phyloP scores from a whole-genome alignment of 108 stramenopile species.

The Craspedostauros australis region DNA sequence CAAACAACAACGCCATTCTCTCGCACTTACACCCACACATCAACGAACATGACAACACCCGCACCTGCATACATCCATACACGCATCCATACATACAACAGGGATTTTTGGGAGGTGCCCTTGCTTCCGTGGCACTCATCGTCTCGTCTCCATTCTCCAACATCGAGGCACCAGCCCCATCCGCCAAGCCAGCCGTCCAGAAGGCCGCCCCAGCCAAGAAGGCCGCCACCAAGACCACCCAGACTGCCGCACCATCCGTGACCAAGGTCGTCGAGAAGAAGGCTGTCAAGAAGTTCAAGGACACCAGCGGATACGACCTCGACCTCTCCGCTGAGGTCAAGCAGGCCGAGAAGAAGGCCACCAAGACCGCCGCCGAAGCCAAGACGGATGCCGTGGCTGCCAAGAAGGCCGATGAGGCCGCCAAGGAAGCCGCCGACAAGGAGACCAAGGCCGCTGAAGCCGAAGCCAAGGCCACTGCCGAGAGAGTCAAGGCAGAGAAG shows the following conservation, averaged over 20 bases:
- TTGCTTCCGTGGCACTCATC: slow-evolving; percentile 49
- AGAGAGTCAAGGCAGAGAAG: no score
- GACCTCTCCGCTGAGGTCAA: slow-evolving; percentile 26
- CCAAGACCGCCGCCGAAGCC: slow-evolving; percentile 22
- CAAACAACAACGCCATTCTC: no score
- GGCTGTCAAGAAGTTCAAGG: slow-evolving; percentile 11
- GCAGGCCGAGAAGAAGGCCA: slow-evolving; percentile 12
- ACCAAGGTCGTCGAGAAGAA: slow-evolving; percentile 27
- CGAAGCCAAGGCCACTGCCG: no score
- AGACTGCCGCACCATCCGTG: slow-evolving; percentile 12
- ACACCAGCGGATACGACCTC: slow-evolving; percentile 27
- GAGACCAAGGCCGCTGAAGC: no score
- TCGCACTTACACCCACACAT: no score
- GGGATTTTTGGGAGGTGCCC: slow-evolving; percentile 69
- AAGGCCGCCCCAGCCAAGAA: slow-evolving; percentile 6
- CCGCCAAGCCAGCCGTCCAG: background rate
- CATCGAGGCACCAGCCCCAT: slow-evolving; percentile 19
- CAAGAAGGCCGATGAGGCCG: slow-evolving; percentile 37
- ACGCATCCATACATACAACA: slow-evolving; percentile 17
- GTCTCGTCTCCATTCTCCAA: slow-evolving; percentile 40
- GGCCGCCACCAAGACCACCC: slow-evolving; percentile 7
- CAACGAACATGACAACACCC: no score
- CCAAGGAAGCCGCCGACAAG: slow-evolving; percentile 22
- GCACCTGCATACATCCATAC: background rate
- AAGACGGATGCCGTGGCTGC: slow-evolving; percentile 24